phyloP scores from a whole-genome alignment of 768 basidiomycete species.

The Termitomyces sp. region DNA sequence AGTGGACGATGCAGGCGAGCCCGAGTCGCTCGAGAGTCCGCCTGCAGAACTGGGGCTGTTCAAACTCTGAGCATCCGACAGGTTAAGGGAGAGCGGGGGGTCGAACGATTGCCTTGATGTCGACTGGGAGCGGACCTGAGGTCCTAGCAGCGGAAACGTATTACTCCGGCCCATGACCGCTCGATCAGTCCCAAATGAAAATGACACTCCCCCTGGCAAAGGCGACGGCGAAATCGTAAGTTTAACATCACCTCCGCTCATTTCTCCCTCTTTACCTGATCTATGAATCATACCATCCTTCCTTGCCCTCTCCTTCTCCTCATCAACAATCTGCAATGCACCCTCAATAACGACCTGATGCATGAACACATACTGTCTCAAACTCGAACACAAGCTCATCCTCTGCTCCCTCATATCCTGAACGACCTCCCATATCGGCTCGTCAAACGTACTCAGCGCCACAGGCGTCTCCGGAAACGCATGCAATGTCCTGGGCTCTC shows the following conservation, averaged over 20 bases:
- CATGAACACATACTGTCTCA: slow-evolving; percentile 92
- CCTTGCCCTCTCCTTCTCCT: slow-evolving; percentile 27
- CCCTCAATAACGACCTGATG: slow-evolving; percentile 84
- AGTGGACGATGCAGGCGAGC: slow-evolving; percentile 28
- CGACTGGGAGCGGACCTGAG: neutral
- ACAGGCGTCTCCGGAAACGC: slow-evolving; percentile 42
- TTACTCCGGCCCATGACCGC: neutral
- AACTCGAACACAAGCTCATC: slow-evolving; percentile 94
- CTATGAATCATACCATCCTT: slow-evolving; percentile 11
- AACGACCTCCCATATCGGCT: slow-evolving; percentile 77
- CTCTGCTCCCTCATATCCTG: slow-evolving; percentile 95
- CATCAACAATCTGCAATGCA: slow-evolving; percentile 69
- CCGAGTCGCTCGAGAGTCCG: slow-evolving; percentile 6
- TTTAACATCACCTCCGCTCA: slow-evolving; percentile 7
- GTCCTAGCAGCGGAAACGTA: neutral
- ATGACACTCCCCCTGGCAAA: neutral
- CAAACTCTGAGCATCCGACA: neutral
- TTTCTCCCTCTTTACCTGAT: slow-evolving; percentile 7
- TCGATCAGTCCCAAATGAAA: neutral
- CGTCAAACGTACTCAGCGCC: slow-evolving; percentile 54
- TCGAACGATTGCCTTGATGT: slow-evolving; percentile 2
- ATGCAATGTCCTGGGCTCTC: slow-evolving; percentile 58
- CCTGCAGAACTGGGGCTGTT: slow-evolving; percentile 1
- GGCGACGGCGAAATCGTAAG: neutral
- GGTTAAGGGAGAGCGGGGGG: neutral